A percentile compares a stretch with the other conserved stretches of the same genome.
Evolutionary conservation across 169 alveolate genomes (phyloP).

Genomic region (Perkinsus chesapeaki): DNA sequence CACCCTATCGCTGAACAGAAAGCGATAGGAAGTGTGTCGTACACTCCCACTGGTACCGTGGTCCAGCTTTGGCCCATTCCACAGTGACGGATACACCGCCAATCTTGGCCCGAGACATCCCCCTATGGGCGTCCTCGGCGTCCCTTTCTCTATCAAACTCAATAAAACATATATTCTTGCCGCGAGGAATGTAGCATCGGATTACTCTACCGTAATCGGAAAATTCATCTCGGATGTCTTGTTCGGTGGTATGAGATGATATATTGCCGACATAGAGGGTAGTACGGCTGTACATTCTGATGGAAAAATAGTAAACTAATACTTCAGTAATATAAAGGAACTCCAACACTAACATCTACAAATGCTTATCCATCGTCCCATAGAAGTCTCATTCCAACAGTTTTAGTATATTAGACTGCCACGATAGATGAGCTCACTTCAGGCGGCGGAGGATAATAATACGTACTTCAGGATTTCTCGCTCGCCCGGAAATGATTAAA

Average conservation of each 20-base stretch:
- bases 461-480: no score
- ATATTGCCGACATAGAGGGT: not conserved
- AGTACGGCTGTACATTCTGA: not conserved
- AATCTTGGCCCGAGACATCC: not conserved
- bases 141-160: not conserved
- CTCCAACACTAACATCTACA: no score
- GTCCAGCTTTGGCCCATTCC: not conserved
- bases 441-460: no score
- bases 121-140: not conserved
- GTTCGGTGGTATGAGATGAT: not conserved
- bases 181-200: not conserved
- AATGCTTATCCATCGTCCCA: no score
- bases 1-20: not conserved
- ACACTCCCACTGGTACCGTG: not conserved
- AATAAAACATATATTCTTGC: not conserved
- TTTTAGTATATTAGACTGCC: no score
- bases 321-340: no score
- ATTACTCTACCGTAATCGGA: not conserved
- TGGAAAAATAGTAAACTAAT: not conserved
- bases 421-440: no score
- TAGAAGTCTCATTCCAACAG: no score
- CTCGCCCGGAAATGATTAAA: no score
- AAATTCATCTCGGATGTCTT: not conserved
- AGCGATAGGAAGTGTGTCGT: not conserved
- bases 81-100: not conserved